Evolutionary conservation across 805 yeast genomes (phyloP).

Genomic region (Lipomyces yamadae): DNA sequence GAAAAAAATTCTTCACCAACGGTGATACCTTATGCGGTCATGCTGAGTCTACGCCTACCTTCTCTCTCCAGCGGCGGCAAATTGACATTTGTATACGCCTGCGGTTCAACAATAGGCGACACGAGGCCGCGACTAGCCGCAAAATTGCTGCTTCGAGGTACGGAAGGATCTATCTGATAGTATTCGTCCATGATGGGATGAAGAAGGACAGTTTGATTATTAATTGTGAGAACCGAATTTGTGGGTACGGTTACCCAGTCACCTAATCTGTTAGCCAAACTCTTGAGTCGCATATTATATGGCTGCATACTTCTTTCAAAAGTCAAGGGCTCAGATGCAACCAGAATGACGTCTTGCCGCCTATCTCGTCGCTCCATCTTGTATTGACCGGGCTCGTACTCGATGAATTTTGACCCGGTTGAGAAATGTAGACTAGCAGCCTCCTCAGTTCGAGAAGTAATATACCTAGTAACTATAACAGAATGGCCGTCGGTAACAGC

Average conservation of each 20-base stretch:
- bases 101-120: slow-evolving; percentile 77
- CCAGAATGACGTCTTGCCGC: slow-evolving; percentile 93
- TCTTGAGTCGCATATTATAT: background rate
- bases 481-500: slow-evolving; percentile 93
- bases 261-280: slow-evolving; percentile 41
- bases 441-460: slow-evolving; percentile 87
- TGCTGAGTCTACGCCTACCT: slow-evolving; percentile 53
- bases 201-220: slow-evolving; percentile 81
- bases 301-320: slow-evolving; percentile 70
- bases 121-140: slow-evolving; percentile 92
- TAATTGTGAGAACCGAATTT: slow-evolving; percentile 80
- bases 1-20: background rate
- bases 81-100: slow-evolving; percentile 33
- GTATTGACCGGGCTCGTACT: slow-evolving; percentile 88
- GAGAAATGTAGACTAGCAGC: slow-evolving; percentile 96
- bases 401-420: slow-evolving; percentile 89
- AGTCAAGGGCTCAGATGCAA: slow-evolving; percentile 94
- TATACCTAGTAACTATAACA: slow-evolving; percentile 85
- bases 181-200: slow-evolving; percentile 88
- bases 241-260: slow-evolving; percentile 99
- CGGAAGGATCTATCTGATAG: slow-evolving; percentile 71
- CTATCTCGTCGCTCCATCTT: slow-evolving; percentile 92
- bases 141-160: slow-evolving; percentile 72
- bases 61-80: slow-evolving; percentile 83
- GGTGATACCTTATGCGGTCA: slow-evolving; percentile 10